Evolutionary conservation across 495 filamentous ascomycete genomes (phyloP).

Genomic region (Talaromyces nanjingensis): DNA sequence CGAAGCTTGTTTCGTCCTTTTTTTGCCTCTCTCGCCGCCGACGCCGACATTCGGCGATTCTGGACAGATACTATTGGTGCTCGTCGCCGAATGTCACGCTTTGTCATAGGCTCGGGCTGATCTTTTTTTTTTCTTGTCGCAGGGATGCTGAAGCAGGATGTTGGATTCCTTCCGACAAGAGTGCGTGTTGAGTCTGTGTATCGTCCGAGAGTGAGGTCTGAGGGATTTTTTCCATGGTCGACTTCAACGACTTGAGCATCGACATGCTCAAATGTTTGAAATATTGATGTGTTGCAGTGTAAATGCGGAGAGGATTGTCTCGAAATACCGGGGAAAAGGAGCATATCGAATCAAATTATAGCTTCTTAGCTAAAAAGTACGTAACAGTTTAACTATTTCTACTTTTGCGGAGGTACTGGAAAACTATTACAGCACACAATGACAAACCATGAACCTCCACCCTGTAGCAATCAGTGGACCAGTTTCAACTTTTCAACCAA

Average conservation of each 20-base stretch:
- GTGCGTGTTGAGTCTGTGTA: too few species aligned
- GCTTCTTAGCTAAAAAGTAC: not conserved
- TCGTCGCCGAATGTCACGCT: not conserved
- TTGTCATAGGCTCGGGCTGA: not conserved
- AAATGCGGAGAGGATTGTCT: too few species aligned
- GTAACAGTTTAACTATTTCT: not conserved
- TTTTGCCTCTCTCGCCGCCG: not conserved
- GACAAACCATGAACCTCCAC: not conserved
- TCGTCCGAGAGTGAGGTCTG: too few species aligned
- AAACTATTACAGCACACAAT: not conserved
- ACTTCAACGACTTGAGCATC: too few species aligned
- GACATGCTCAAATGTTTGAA: too few species aligned
- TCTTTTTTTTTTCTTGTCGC: too few species aligned
- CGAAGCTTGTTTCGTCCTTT: not conserved
- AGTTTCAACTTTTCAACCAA: not conserved
- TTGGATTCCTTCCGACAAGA: too few species aligned
- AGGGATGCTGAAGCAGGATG: too few species aligned
- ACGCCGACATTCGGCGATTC: not conserved
- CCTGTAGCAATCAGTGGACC: not conserved
- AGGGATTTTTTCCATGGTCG: too few species aligned
- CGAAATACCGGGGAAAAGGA: too few species aligned
- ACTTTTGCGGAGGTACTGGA: not conserved
- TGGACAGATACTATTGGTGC: not conserved
- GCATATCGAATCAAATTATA: not conserved
- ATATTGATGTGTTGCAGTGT: too few species aligned